These are phyloP conservation scores for Ceriops decandra DNA, from an alignment of 345 rosid genomes.

Conservation along the genomic window DNA sequence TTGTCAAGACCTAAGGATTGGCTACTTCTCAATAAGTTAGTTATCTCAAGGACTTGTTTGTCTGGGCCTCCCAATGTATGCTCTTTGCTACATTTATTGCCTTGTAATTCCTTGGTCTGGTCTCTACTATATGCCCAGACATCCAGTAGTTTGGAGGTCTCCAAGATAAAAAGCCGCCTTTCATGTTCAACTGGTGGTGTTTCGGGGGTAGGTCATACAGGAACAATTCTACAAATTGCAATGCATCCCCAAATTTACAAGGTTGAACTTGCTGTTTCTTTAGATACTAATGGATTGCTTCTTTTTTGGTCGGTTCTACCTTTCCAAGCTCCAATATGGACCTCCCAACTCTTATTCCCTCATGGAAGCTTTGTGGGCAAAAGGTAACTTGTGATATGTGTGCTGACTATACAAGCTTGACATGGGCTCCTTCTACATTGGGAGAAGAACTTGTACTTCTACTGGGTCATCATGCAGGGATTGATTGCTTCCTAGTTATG, in stretches of 20 bases:
- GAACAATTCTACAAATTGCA: slow-evolving; percentile 62
- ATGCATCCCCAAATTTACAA: slow-evolving; percentile 51
- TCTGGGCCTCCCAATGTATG: slow-evolving; percentile 61
- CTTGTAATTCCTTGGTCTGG: slow-evolving; percentile 49
- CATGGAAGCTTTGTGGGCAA: slow-evolving; percentile 63
- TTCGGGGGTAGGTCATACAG: slow-evolving; percentile 56
- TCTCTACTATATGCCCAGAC: slow-evolving; percentile 43
- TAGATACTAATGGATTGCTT: slow-evolving; percentile 73
- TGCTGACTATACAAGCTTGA: slow-evolving; percentile 61
- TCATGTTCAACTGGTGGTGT: slow-evolving; percentile 33
- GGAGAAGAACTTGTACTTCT: slow-evolving; percentile 58
- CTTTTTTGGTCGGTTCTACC: slow-evolving; percentile 62
- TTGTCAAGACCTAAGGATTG: slow-evolving; percentile 31
- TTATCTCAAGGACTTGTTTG: slow-evolving; percentile 43
- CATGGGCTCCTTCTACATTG: slow-evolving; percentile 71
- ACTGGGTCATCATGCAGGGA: slow-evolving; percentile 66
- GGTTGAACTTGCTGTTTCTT: slow-evolving; percentile 57
- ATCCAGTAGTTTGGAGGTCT: slow-evolving; percentile 30
- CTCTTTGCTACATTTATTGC: slow-evolving; percentile 52
- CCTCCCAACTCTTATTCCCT: slow-evolving; percentile 45
- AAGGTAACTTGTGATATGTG: slow-evolving; percentile 36
- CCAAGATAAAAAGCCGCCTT: slow-evolving; percentile 25
- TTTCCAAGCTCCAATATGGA: slow-evolving; percentile 34
- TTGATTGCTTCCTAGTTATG: slow-evolving; percentile 77
- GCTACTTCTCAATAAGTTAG: slow-evolving; percentile 49